These are phyloP conservation scores for Tuber umbilicatum DNA, from an alignment of 495 filamentous ascomycete genomes.

Conservation along the genomic window DNA sequence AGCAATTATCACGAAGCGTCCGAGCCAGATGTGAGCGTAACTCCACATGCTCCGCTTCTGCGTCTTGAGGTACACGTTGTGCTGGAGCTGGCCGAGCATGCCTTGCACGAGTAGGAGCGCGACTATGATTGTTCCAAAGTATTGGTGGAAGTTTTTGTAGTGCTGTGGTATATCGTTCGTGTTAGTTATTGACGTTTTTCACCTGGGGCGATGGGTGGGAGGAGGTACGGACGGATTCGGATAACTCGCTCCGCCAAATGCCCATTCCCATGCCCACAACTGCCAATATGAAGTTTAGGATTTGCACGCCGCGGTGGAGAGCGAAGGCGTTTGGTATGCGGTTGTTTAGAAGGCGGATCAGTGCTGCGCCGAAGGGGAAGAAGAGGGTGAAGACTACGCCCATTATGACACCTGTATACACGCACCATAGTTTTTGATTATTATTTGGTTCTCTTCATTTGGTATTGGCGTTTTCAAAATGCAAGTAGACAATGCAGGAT, in stretches of 20 bases:
- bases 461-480: background rate
- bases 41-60: conserved; percentile 51
- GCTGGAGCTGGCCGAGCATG: conserved; percentile 58
- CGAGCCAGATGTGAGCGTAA: conserved; percentile 65
- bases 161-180: conserved; percentile 42
- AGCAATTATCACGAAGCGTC: conserved; percentile 55
- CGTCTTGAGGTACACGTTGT: conserved; percentile 50
- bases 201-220: background rate
- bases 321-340: conserved; percentile 42
- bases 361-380: conserved; percentile 53
- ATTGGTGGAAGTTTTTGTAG: conserved; percentile 27
- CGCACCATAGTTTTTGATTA: background rate
- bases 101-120: conserved; percentile 59
- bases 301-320: conserved; percentile 56
- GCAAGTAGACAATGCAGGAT: background rate
- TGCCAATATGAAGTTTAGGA: conserved; percentile 51
- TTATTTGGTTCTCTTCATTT: background rate
- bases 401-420: conserved; percentile 50
- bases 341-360: conserved; percentile 51
- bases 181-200: conserved; percentile 29
- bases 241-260: conserved; percentile 47
- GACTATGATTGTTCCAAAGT: conserved; percentile 56
- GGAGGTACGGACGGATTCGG: conserved; percentile 33
- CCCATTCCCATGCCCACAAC: conserved; percentile 60
- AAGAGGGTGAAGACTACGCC: conserved; percentile 52